A percentile compares a stretch with the other conserved stretches of the same genome.
Evolutionary conservation across 106 monocot genomes (phyloP).

Genomic region (Narthecium ossifragum): DNA sequence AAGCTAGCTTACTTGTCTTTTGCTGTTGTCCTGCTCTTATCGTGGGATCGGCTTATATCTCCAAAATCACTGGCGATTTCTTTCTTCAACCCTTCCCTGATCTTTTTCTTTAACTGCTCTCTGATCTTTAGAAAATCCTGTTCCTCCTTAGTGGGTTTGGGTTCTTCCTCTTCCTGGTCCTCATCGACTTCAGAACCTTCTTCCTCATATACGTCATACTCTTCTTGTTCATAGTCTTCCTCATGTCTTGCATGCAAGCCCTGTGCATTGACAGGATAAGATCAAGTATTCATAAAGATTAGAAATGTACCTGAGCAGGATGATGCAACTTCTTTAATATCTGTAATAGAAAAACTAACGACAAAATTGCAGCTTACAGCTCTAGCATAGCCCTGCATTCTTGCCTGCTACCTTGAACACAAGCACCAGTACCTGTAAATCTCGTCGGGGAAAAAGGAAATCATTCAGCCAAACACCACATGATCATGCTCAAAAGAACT

Average conservation of each 20-base stretch:
- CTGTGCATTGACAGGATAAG: neutral
- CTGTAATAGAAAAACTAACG: neutral
- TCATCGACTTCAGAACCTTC: slow-evolving; percentile 32
- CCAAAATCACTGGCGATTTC: slow-evolving; percentile 19
- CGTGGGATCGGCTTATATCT: slow-evolving; percentile 1
- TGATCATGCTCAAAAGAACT: no score
- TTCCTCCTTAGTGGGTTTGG: slow-evolving; percentile 27
- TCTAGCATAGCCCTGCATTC: slow-evolving; percentile 1
- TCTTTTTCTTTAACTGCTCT: slow-evolving; percentile 25
- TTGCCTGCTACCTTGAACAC: neutral
- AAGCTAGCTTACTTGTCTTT: slow-evolving; percentile 21
- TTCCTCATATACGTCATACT: slow-evolving; percentile 43
- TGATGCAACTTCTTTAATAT: neutral
- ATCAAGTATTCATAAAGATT: neutral
- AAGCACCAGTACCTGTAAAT: neutral
- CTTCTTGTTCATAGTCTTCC: slow-evolving; percentile 31
- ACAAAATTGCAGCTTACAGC: neutral
- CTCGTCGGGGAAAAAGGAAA: no score
- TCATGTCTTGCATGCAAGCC: slow-evolving; percentile 12
- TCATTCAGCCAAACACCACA: no score
- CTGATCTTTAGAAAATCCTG: slow-evolving; percentile 38
- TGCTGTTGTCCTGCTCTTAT: neutral
- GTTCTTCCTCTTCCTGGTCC: slow-evolving; percentile 30
- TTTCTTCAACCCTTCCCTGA: slow-evolving; percentile 28
- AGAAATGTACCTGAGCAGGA: neutral